Evolutionary conservation across 2,329 filamentous ascomycete genomes (phyloP), one percentile per base, ranked within the genome.

Genomic region (Exserohilum rostratum): DNA sequence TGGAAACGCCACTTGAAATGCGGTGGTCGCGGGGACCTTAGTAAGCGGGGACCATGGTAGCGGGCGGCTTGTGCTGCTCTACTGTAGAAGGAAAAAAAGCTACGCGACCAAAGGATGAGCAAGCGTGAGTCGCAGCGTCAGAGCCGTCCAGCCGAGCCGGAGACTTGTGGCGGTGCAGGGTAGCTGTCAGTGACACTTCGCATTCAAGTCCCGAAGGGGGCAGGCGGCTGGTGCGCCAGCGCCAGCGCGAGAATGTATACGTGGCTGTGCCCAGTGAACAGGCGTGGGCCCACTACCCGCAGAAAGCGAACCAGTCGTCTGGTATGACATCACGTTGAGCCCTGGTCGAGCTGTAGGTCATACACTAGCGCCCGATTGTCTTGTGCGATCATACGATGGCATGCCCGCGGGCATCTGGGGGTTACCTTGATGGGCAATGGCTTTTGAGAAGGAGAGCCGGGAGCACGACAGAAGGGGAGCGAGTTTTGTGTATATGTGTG

Each of bases 281-380:
- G 39, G 30, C 25, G 18, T n/a, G 25, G 25, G 39, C 29, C 51
- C 51, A 42, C 42, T 55, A 55, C 52, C 52, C 52, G 52, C 52
- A 17, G 17, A 45, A 51, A 50, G 40, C 52, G 52, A 46, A 51
- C 52, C 52, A 22, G 47, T 13, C 22, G 31, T 22, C 30, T 55
- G 52, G 52, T 42, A 51, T 55, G 47, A 55, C 47, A 55, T 55
- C 52, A 55, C 33, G 40, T 29, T 34, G 20, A 35, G 30, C 15
- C 52, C 46, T 30, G 40, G 18, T 29, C 12, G 2, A 25, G 29
- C 46, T 46, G 42, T 46, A 40, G 52, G 40, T 42, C 52, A 51
- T 51, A 30, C 48, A 12, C 27, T 50, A 51, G 47, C 27, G 52
- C 27, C 34, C 47, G 25, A 31, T 40, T 40, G n/a, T 18, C 18